Percentiles rank a stretch among this genome's conserved stretches.
These are phyloP conservation scores for Rhodofomes roseus DNA, from an alignment of 1,284 basidiomycete genomes.

Conservation along the genomic window DNA sequence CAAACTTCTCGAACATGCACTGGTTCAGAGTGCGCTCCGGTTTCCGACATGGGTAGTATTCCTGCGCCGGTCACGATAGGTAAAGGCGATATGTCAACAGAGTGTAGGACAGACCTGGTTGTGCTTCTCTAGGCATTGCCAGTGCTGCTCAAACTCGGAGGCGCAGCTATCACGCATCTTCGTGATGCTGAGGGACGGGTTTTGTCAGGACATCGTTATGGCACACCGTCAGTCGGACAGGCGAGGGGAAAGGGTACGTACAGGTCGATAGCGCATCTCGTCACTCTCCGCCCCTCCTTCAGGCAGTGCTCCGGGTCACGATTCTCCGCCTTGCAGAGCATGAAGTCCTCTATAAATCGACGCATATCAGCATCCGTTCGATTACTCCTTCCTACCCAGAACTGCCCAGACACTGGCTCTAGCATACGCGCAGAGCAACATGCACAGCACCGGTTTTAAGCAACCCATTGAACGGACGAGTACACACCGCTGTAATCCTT, in stretches of 20 bases:
- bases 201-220: not conserved
- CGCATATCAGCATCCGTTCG: not conserved
- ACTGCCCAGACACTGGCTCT: not conserved
- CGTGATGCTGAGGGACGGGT: conserved; percentile 57
- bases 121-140: conserved; percentile 92
- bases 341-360: conserved; percentile 84
- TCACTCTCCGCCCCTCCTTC: conserved; percentile 94
- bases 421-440: too few species aligned
- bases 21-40: conserved; percentile 88
- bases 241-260: conserved; percentile 41
- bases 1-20: conserved; percentile 97
- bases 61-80: conserved; percentile 41
- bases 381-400: not conserved
- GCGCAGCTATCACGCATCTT: conserved; percentile 94
- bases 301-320: conserved; percentile 90
- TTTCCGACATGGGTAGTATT: conserved; percentile 90
- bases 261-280: conserved; percentile 94
- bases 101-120: conserved; percentile 73
- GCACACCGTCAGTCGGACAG: not conserved
- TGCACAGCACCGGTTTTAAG: too few species aligned
- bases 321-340: conserved; percentile 97
- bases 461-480: too few species aligned
- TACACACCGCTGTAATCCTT: conserved; percentile 92
- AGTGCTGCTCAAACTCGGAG: conserved; percentile 89
- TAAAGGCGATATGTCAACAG: not conserved